phyloP scores from a whole-genome alignment of 75 land plant species.

The Sequoiadendron giganteum region DNA sequence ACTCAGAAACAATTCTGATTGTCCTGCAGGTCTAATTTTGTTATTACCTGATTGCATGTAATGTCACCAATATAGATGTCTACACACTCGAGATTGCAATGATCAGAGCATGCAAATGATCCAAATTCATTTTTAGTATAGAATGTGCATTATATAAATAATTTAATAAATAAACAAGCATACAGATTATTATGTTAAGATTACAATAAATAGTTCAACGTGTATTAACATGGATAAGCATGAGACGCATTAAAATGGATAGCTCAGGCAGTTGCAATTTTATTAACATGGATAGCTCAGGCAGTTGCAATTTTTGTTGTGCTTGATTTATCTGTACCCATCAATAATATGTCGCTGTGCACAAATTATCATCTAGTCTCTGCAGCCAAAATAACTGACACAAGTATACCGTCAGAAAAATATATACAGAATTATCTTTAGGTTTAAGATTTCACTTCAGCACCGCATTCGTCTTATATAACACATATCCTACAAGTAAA shows the following conservation, averaged over 20 bases:
- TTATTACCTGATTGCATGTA: neutral
- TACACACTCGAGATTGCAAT: neutral
- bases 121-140: neutral
- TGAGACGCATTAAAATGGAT: neutral
- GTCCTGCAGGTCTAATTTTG: neutral
- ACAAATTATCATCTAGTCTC: neutral
- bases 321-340: neutral
- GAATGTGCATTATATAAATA: neutral
- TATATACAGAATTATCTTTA: neutral
- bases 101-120: neutral
- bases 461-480: neutral
- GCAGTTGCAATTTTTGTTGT: neutral
- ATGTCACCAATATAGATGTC: neutral
- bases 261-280: neutral
- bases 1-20: neutral
- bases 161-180: neutral
- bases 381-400: neutral
- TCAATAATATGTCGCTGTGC: neutral
- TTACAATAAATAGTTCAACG: neutral
- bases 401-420: neutral
- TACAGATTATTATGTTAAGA: neutral
- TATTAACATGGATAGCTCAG: neutral
- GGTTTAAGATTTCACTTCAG: neutral
- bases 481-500: neutral
- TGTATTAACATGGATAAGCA: neutral